Evolutionary conservation across 495 filamentous ascomycete genomes (phyloP).

Genomic region (Penicillium roqueforti): DNA sequence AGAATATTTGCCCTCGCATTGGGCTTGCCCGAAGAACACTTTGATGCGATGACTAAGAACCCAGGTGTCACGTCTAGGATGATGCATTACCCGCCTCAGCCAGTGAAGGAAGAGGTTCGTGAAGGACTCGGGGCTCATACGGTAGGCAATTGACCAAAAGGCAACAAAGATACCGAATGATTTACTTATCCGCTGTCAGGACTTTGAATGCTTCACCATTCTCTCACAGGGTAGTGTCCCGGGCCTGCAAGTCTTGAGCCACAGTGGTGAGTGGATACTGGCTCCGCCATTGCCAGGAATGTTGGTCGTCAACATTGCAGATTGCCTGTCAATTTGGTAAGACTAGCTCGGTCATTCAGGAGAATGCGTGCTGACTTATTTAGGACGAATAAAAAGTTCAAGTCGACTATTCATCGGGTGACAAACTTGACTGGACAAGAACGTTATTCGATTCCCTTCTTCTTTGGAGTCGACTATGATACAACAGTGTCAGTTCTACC

Average conservation of each 20-base stretch:
- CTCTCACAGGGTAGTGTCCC: not conserved
- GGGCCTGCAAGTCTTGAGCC: not conserved
- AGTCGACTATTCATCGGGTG: constrained; percentile 48
- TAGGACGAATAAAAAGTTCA: constrained; percentile 42
- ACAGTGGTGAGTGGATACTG: not conserved
- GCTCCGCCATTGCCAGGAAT: not conserved
- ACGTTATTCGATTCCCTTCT: constrained; percentile 48
- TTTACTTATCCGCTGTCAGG: not conserved
- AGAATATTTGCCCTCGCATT: constrained; percentile 46
- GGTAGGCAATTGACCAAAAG: constrained; percentile 8
- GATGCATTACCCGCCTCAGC: constrained; percentile 43
- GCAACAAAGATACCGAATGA: not conserved
- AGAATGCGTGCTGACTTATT: not conserved
- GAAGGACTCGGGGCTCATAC: constrained; percentile 48
- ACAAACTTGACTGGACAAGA: constrained; percentile 43
- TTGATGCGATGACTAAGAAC: constrained; percentile 38
- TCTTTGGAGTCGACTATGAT: constrained; percentile 38
- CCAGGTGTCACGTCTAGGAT: constrained; percentile 43
- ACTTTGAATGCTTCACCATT: not conserved
- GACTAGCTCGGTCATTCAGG: not conserved
- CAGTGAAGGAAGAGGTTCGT: constrained; percentile 27
- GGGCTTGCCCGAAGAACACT: constrained; percentile 38
- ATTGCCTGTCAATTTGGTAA: constrained; percentile 38
- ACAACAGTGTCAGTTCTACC: constrained; percentile 24
- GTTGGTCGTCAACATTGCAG: not conserved